Conservation (phyloP, 2,329 filamentous ascomycete species). For the Aspergillus costaricaensis region DNA sequence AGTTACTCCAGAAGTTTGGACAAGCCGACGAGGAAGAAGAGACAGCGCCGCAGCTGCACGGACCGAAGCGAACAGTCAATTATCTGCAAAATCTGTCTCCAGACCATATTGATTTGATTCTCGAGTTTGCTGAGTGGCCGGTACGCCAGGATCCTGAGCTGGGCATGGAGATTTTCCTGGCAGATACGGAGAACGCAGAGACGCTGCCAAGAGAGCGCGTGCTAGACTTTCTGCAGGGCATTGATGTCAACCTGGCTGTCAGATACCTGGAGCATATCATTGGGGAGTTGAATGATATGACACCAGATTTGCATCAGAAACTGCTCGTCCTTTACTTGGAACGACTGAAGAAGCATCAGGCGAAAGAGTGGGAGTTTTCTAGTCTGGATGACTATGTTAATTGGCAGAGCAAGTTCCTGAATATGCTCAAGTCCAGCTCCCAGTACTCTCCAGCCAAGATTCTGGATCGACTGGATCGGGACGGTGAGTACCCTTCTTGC, state of each 20-base stretch:
- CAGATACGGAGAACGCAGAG: constrained; percentile 93
- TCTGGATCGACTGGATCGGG: constrained; percentile 73
- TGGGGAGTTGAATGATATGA: constrained; percentile 78
- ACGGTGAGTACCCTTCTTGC: constrained; percentile 60
- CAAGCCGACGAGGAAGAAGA: constrained; percentile 50
- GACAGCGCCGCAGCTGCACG: constrained; percentile 62
- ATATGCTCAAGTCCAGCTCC: constrained; percentile 72
- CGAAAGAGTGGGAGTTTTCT: constrained; percentile 39
- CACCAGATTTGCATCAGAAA: constrained; percentile 82
- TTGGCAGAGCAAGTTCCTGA: constrained; percentile 67
- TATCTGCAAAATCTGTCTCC: constrained; percentile 90
- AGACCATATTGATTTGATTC: constrained; percentile 83
- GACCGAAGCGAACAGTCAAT: constrained; percentile 78
- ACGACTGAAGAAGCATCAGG: constrained; percentile 47
- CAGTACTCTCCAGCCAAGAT: constrained; percentile 81
- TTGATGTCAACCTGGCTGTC: constrained; percentile 72
- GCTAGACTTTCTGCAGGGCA: constrained; percentile 68
- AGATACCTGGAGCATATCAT: constrained; percentile 90
- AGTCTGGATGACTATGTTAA: constrained; percentile 55
- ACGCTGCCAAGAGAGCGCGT: constrained; percentile 77
- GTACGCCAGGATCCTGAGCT: constrained; percentile 69
- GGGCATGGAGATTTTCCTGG: constrained; percentile 90
- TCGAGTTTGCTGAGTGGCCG: constrained; percentile 91
- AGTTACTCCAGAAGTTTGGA: constrained; percentile 80
- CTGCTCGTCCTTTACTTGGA: constrained; percentile 73